Evolutionary conservation across 495 filamentous ascomycete species (phyloP), one percentile per base, ranked within the genome.

Genomic region (Copromyces sp.): DNA sequence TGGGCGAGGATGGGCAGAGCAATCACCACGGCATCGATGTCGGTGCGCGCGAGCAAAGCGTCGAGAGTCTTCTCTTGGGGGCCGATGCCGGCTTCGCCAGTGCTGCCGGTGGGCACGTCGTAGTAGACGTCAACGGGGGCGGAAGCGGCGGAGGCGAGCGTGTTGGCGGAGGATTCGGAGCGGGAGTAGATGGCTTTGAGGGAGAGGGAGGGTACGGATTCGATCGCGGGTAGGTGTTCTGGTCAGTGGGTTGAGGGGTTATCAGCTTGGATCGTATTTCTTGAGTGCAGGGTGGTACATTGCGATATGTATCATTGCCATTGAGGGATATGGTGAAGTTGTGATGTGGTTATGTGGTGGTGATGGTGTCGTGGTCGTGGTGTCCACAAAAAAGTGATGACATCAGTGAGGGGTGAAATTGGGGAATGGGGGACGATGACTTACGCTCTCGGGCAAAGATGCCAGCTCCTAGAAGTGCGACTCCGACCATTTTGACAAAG

Each of bases 11-110:
- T 91, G 14, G 90, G 90, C 7, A 92, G 86, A 81, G 85, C 90
- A 72, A 95, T 86, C 72, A 92, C 87, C 11, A 94, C 88, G 53
- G 89, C 90, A 3, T 83, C 77, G 71, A 94, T 87, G 80, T 95
- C 93, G 45, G 78, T 71, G 17, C 92, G 85, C 37, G 81, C 77
- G 35, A 94, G 87, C 1, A 95, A 82, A 73, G 88, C 90, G 37
- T 82, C 81, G 69, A 90, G 90, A 1, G 77, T 75, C 69, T 85
- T 83, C 6, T 65, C 47, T 12, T 24, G 29, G 20, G 45, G 45
- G 0, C 45, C 45, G 14, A 65, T 29, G 14, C 37, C 37, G 53
- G 53, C 29, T 65, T 65, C 53, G 72, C 29, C 85, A 83, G 4
- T 77, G 53, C 9, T 77, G 53, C 9, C 83, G 82, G 6, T 81